phyloP scores from a whole-genome alignment of 305 asterid species.

The Fraxinus floribunda region DNA sequence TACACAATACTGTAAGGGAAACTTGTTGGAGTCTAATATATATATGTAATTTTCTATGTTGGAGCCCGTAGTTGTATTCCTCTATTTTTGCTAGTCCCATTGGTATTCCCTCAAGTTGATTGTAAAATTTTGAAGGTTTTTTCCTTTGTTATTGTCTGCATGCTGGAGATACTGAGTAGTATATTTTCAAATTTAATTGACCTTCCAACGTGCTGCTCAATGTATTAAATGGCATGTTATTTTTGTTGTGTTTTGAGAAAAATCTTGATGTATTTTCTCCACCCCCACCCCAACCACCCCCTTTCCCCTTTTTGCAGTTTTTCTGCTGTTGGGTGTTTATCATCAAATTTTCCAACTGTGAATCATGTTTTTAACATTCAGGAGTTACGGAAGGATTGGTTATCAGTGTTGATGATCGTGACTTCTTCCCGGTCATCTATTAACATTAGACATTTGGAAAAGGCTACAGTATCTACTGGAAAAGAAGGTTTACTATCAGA shows the following conservation, averaged over 20 bases:
- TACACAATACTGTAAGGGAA: neutral
- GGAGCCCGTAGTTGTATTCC: neutral
- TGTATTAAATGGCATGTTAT: slow-evolving; percentile 16
- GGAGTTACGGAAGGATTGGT: slow-evolving; percentile 96
- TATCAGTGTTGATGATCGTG: slow-evolving; percentile 88
- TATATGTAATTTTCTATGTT: neutral
- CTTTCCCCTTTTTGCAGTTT: slow-evolving; percentile 2
- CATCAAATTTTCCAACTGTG: neutral
- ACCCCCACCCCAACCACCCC: neutral
- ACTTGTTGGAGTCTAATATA: neutral
- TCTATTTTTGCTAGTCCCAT: neutral
- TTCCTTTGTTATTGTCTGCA: neutral
- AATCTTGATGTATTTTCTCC: slow-evolving; percentile 11
- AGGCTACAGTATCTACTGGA: slow-evolving; percentile 99
- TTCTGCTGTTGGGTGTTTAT: slow-evolving; percentile 2
- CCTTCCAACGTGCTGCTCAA: slow-evolving; percentile 13
- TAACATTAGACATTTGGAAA: slow-evolving; percentile 94
- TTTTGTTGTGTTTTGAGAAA: neutral
- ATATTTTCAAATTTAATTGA: slow-evolving; percentile 13
- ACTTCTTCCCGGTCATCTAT: slow-evolving; percentile 98
- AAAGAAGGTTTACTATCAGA: slow-evolving; percentile 96
- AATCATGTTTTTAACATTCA: slow-evolving; percentile 35
- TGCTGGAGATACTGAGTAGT: neutral
- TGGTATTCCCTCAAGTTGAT: neutral
- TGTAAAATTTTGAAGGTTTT: neutral